phyloP scores from a whole-genome alignment of 345 rosid species.

The Erucastrum elatum region DNA sequence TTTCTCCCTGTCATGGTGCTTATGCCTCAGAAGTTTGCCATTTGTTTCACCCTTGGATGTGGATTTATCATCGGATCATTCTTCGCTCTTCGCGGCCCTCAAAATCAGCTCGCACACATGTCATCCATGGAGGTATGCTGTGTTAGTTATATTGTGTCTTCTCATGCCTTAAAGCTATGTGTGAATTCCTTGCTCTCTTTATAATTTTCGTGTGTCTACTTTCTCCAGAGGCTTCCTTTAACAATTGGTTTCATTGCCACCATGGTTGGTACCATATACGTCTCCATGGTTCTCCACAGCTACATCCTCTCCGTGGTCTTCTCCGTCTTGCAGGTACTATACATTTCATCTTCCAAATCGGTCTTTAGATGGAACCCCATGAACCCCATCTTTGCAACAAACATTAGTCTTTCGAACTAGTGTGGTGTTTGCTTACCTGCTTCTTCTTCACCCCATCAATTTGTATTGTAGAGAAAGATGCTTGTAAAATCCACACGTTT shows the following conservation, averaged over 20 bases:
- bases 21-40: conserved; percentile 93
- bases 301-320: conserved; percentile 87
- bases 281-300: conserved; percentile 92
- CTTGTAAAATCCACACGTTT: neutral
- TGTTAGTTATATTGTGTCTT: neutral
- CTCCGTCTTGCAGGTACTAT: conserved; percentile 78
- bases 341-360: conserved; percentile 2
- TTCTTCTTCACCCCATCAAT: neutral
- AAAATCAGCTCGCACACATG: neutral
- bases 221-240: conserved; percentile 81
- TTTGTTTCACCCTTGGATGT: conserved; percentile 90
- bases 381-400: neutral
- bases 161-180: neutral
- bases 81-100: neutral
- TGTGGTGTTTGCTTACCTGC: neutral
- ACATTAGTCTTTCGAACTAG: neutral
- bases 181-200: neutral
- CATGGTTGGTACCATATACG: conserved; percentile 90
- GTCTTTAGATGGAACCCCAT: neutral
- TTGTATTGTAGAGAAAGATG: neutral
- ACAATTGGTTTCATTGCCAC: conserved; percentile 78
- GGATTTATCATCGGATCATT: conserved; percentile 47
- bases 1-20: conserved; percentile 94
- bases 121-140: neutral
- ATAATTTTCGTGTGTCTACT: conserved; percentile 11